Evolutionary conservation across 306 rosid genomes (phyloP).

Genomic region (Astragalus glycyphyllos): DNA sequence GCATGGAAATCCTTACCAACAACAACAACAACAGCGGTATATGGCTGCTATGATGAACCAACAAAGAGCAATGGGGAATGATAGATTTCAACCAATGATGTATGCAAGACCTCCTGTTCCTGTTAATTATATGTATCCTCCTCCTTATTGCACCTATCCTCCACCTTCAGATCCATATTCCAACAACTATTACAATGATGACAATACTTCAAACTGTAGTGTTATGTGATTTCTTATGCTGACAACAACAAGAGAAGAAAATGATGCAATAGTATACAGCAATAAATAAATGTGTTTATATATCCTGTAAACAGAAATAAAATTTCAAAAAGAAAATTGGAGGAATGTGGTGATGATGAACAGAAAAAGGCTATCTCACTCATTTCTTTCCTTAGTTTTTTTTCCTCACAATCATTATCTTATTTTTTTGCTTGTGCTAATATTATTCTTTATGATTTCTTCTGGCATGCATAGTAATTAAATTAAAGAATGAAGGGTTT

Average conservation of each 20-base stretch:
- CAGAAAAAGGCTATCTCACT: constrained; percentile 36
- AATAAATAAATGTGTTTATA: constrained; percentile 62
- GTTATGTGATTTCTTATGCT: constrained; percentile 60
- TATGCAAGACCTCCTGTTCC: constrained; percentile 58
- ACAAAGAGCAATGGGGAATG: constrained; percentile 62
- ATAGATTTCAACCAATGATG: constrained; percentile 83
- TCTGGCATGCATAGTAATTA: constrained; percentile 39
- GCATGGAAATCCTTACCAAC: constrained; percentile 65
- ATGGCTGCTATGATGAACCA: constrained; percentile 79
- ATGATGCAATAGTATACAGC: too few relatives aligned
- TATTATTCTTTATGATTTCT: constrained; percentile 4
- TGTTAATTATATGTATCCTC: constrained; percentile 53
- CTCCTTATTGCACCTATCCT: constrained; percentile 51
- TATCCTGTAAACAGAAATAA: constrained; percentile 53
- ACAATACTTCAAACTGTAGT: constrained; percentile 73
- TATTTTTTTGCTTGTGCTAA: not conserved
- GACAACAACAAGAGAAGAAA: constrained; percentile 33
- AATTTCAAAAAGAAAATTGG: not conserved
- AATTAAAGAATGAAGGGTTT: constrained; percentile 17
- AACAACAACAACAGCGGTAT: constrained; percentile 59
- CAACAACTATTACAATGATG: constrained; percentile 67
- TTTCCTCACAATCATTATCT: not conserved
- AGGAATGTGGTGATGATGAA: not conserved
- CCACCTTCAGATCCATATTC: constrained; percentile 40
- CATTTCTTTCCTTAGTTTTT: constrained; percentile 32